Evolutionary conservation across 2,329 filamentous ascomycete genomes (phyloP).

Genomic region (Alternaria angustiovoidea): DNA sequence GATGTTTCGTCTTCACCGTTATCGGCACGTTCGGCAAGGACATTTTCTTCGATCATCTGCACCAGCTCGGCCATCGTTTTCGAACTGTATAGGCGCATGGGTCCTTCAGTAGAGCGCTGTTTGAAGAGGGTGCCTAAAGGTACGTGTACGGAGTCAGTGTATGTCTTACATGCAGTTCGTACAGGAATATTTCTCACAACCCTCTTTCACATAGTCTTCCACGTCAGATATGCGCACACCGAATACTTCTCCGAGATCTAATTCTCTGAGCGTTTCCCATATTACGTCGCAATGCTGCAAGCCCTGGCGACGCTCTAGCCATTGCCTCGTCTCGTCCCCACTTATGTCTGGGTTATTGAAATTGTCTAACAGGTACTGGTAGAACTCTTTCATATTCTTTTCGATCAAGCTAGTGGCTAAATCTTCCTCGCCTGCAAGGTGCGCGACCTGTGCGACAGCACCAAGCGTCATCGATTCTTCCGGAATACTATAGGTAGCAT

Average conservation of each 20-base stretch:
- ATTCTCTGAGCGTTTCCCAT: background rate
- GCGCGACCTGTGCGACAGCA: conserved; percentile 1
- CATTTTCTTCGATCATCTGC: background rate
- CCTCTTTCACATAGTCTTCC: background rate
- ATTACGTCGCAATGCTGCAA: background rate
- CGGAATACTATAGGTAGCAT: background rate
- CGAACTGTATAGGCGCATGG: background rate
- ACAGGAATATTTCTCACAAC: background rate
- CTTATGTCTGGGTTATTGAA: background rate
- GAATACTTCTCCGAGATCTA: background rate
- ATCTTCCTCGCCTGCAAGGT: background rate
- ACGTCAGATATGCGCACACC: background rate
- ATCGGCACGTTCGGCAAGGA: background rate
- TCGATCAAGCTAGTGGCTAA: background rate
- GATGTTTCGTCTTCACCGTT: background rate
- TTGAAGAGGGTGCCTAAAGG: background rate
- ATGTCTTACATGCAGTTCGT: too few relatives aligned
- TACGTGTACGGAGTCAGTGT: too few relatives aligned
- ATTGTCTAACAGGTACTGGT: background rate
- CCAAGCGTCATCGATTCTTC: background rate
- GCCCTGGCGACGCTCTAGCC: background rate
- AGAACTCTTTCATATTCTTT: conserved; percentile 1
- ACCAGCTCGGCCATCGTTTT: background rate
- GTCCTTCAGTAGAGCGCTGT: conserved; percentile 7
- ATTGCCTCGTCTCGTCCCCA: conserved; percentile 1